These are phyloP conservation scores for Torrubiella hemipterigena DNA, from an alignment of 2,329 filamentous ascomycete species.

Conservation along the genomic window DNA sequence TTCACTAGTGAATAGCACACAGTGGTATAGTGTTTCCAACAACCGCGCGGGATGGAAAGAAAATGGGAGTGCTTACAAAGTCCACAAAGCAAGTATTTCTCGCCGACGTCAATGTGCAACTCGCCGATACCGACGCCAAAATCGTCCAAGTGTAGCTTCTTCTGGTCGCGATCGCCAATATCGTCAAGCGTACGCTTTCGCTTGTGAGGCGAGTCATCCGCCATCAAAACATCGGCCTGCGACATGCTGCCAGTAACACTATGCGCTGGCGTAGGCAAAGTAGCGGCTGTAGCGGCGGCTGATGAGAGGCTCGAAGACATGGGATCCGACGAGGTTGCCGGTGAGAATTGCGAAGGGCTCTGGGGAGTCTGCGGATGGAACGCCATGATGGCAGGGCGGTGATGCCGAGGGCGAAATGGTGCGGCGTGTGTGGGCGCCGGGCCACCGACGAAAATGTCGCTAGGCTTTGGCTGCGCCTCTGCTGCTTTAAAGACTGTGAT, in stretches of 20 bases:
- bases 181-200: conserved; percentile 50
- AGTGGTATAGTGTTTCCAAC: background rate
- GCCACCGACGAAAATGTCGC: conserved; percentile 19
- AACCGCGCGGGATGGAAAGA: conserved; percentile 10
- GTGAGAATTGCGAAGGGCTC: conserved; percentile 52
- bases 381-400: conserved; percentile 35
- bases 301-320: conserved; percentile 23
- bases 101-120: conserved; percentile 53
- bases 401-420: conserved; percentile 6
- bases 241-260: conserved; percentile 46
- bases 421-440: conserved; percentile 16
- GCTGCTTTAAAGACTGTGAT: too few species aligned
- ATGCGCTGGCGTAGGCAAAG: conserved; percentile 50
- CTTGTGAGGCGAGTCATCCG: conserved; percentile 45
- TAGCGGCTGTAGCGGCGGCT: conserved; percentile 32
- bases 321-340: conserved; percentile 39
- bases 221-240: conserved; percentile 31
- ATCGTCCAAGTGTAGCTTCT: conserved; percentile 52
- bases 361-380: conserved; percentile 57
- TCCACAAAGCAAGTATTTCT: conserved; percentile 56
- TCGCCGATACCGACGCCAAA: conserved; percentile 50
- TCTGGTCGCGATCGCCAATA: conserved; percentile 40
- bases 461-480: too few species aligned
- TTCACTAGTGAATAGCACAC: background rate
- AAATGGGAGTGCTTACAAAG: conserved; percentile 49